Base-by-base conservation (phyloP, 768 basidiomycete genomes). In the Agrocybe chaxingu region DNA sequence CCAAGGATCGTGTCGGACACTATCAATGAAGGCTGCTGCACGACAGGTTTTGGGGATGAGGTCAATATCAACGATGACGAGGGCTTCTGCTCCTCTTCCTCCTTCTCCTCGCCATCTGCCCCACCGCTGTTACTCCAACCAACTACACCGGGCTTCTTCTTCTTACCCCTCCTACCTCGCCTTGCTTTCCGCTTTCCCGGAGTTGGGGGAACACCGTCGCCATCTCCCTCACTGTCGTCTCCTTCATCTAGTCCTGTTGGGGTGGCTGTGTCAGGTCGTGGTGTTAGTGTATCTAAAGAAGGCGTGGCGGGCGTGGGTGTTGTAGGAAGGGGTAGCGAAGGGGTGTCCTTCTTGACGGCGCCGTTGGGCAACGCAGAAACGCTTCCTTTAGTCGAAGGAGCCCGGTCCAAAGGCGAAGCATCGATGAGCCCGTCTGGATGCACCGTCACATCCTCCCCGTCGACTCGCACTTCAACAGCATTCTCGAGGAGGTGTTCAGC, bases 1-100 rank as follows among this genome's bases (percentile, higher is more conserved):
- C 91, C 91, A 31, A 93, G 76, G 38, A 92, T 71, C 0, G 74
- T 78, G 42, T 92, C 87, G 5, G 89, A 89, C 11, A 93, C 84
- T 16, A 81, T 59, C 38, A 92, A 69, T 0, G 85, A 86, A 5
- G 84, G 71, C 11, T 64, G 57, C 13, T 60, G 54, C 13, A 59
- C 45, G 5, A 62, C 55, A 5, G 65, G 58, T 24, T 63, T 61
- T 2, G 67, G 58, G 3, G 72, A 59, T n/a, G 53, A 58, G 10
- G 61, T 62, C 48, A 60, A 52, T 34, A 59, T 37, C 34, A 51
- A 60, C 7, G 55, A 58, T 4, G 54, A 51, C 39, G 50, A 56
- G 38, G 56, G 61, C 32, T 64, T 62, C 38, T 67, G 64, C 42
- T 69, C 67, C 48, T 70, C 67, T 4, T 66, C 66, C 52, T 65